Conservation (phyloP, 1,139 yeast species). For the Yamadazyma jaroonii region DNA sequence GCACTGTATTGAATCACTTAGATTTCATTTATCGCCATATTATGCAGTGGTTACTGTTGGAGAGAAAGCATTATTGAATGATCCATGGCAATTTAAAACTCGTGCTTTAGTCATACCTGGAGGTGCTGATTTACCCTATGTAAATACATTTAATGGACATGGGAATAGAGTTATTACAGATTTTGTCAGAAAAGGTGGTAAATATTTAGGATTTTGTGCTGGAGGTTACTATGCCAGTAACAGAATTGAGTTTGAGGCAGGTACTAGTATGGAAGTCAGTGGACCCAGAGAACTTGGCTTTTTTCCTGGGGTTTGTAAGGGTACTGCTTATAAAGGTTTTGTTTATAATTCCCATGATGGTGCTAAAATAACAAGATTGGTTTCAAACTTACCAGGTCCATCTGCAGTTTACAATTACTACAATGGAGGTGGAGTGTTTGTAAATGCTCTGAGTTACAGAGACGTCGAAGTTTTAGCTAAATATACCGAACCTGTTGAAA, state of each 20-base stretch:
- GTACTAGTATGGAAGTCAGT: constrained; percentile 73
- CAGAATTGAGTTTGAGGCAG: constrained; percentile 80
- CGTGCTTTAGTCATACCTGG: constrained; percentile 87
- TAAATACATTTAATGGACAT: constrained; percentile 64
- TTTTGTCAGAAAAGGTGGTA: constrained; percentile 78
- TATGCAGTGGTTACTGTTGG: constrained; percentile 81
- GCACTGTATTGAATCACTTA: constrained; percentile 74
- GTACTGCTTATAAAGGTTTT: constrained; percentile 81
- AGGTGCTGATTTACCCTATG: constrained; percentile 91
- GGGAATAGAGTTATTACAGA: constrained; percentile 61
- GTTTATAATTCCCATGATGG: constrained; percentile 75
- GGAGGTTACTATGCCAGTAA: constrained; percentile 88
- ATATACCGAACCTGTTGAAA: constrained; percentile 46
- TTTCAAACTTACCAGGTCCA: constrained; percentile 26
- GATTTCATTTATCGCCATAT: constrained; percentile 76
- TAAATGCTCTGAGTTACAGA: constrained; percentile 59
- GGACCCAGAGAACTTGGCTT: constrained; percentile 81
- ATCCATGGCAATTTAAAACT: constrained; percentile 88
- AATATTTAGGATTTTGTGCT: constrained; percentile 87
- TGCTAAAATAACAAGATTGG: constrained; percentile 56
- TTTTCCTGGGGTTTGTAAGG: constrained; percentile 80
- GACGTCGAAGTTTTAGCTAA: constrained; percentile 71
- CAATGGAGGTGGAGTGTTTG: constrained; percentile 89
- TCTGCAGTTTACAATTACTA: constrained; percentile 44
- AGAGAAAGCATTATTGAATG: constrained; percentile 59